Percentiles rank a stretch among this genome's conserved stretches.
These are phyloP conservation scores for Ceratobasidium sp. DNA, from an alignment of 1,284 basidiomycete genomes.

Conservation along the genomic window DNA sequence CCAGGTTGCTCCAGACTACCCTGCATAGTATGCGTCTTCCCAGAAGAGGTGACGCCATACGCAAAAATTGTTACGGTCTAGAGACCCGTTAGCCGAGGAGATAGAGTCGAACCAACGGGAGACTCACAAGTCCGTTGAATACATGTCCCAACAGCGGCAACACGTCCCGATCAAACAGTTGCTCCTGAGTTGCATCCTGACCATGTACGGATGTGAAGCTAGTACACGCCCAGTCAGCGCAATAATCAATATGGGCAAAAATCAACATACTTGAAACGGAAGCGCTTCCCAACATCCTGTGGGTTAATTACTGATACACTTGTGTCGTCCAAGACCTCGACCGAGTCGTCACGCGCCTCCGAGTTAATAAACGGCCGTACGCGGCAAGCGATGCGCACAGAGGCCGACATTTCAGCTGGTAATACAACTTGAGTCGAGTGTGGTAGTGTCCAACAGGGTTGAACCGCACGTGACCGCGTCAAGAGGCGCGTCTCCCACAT, in stretches of 20 bases:
- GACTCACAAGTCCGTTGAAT: slow-evolving; percentile 68
- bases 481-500: slow-evolving; percentile 31
- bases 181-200: slow-evolving; percentile 66
- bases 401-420: slow-evolving; percentile 23
- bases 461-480: slow-evolving; percentile 29
- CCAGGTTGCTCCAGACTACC: slow-evolving; percentile 71
- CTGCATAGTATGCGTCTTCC: slow-evolving; percentile 88
- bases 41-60: slow-evolving; percentile 81
- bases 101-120: neutral
- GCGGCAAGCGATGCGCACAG: slow-evolving; percentile 42
- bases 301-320: slow-evolving; percentile 70
- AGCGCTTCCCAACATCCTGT: slow-evolving; percentile 65
- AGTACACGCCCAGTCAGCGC: neutral
- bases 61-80: slow-evolving; percentile 82
- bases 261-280: slow-evolving; percentile 69
- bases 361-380: slow-evolving; percentile 65
- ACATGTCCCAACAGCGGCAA: slow-evolving; percentile 71
- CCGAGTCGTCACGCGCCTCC: slow-evolving; percentile 67
- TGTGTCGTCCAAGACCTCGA: slow-evolving; percentile 60
- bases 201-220: slow-evolving; percentile 76
- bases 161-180: slow-evolving; percentile 74
- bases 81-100: neutral
- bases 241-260: neutral
- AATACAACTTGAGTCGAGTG: neutral
- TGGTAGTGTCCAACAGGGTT: slow-evolving; percentile 30